phyloP scores from a whole-genome alignment of 2,329 filamentous ascomycete genomes.

The Penicillium hordei region DNA sequence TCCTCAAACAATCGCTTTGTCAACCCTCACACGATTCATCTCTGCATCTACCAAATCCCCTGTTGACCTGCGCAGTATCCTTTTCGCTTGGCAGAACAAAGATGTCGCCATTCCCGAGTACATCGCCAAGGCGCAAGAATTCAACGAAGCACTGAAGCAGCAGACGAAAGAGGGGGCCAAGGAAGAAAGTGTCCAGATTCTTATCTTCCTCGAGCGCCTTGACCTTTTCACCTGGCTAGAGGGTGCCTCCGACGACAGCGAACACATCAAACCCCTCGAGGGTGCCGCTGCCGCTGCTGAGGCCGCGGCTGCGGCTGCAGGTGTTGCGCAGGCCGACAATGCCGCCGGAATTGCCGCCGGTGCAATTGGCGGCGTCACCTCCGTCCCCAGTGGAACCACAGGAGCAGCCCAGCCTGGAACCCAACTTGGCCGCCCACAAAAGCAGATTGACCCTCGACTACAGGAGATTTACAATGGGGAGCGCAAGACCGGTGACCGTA shows the following conservation, averaged over 20 bases:
- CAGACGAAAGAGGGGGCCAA: slow-evolving; percentile 30
- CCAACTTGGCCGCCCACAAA: slow-evolving; percentile 52
- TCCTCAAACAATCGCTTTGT: slow-evolving; percentile 66
- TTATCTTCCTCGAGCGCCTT: slow-evolving; percentile 86
- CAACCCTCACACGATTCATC: slow-evolving; percentile 78
- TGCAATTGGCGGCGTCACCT: slow-evolving; percentile 45
- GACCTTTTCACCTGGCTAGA: slow-evolving; percentile 93
- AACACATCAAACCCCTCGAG: slow-evolving; percentile 84
- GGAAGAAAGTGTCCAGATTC: slow-evolving; percentile 71
- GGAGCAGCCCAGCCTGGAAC: slow-evolving; percentile 34
- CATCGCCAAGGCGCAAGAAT: slow-evolving; percentile 74
- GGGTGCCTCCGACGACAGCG: slow-evolving; percentile 83
- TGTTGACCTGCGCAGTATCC: slow-evolving; percentile 89
- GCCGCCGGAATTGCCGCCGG: slow-evolving; percentile 54
- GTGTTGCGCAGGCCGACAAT: slow-evolving; percentile 43
- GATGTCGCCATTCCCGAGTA: slow-evolving; percentile 89
- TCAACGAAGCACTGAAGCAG: slow-evolving; percentile 71
- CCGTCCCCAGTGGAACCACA: slow-evolving; percentile 45
- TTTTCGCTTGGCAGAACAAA: slow-evolving; percentile 93
- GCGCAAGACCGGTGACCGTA: slow-evolving; percentile 87
- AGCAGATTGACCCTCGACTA: slow-evolving; percentile 77
- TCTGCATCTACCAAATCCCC: slow-evolving; percentile 66
- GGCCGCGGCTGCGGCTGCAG: slow-evolving; percentile 42
- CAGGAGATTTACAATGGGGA: slow-evolving; percentile 89
- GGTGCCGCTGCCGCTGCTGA: slow-evolving; percentile 54